Base-by-base conservation (phyloP, 2,329 filamentous ascomycete genomes). In the Aspergillus proliferans region DNA sequence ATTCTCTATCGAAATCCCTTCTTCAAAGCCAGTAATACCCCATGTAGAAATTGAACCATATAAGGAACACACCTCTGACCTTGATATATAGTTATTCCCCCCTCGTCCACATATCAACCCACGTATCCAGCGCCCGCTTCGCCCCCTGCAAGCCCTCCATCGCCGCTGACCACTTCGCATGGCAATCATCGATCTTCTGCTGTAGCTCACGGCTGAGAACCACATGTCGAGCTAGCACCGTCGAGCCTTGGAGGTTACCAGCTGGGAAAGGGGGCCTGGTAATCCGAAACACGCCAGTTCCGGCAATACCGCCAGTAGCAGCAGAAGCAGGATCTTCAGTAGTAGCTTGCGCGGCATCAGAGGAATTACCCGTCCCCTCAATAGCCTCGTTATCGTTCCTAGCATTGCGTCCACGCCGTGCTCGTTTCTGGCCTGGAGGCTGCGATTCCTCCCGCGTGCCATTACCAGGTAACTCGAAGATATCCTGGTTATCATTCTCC, bases 131-230 rank as follows among this genome's bases (percentile, higher is more conserved):
- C 21, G 54, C 48, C 28, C 47, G 38, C 44, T 58, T 55, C 9
- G 57, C 52, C 15, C 49, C 47, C 6, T 58, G 43, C 26, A 62
- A 48, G n/a, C 58, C 52, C 15, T 55, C 44, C 10, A 52, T 53
- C 21, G 57, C 54, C 44, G 74, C 79, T 47, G 77, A 78, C 15
- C 76, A 84, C 26, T 75, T 84, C 19, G 71, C 76, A 21, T 78
- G 78, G 5, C 79, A 82, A 1, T 71, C 80, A 10, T 72, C 76
- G 1, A 85, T 78, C 55, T 76, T 78, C 10, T 67, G 74, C 1
- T 80, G 75, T 1, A 78, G 77, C 4, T 85, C 81, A 1, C 74
- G 77, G 8, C 73, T 84, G 18, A 80, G 79, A 1, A 79, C 81
- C 12, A 72, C 79, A 43, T 57, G 73, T 71, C 59, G 26, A 76